These are phyloP conservation scores for Elsinoe necatrix DNA, from an alignment of 2,329 filamentous ascomycete genomes.

Conservation along the genomic window DNA sequence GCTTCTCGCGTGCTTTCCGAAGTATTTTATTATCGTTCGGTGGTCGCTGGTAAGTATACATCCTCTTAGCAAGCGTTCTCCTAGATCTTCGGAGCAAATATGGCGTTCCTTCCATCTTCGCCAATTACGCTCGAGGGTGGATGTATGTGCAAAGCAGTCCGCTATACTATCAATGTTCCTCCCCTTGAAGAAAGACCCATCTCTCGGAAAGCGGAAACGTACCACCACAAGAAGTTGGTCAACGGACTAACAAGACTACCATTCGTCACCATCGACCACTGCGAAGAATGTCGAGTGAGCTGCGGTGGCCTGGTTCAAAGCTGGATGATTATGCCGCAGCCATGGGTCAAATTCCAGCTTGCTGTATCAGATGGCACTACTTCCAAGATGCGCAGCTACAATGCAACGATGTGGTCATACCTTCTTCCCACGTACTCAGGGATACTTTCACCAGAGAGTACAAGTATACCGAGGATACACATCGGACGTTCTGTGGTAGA, in stretches of 20 bases:
- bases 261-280: conserved; percentile 5
- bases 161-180: neutral
- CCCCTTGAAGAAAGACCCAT: neutral
- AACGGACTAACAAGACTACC: neutral
- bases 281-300: neutral
- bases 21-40: too few species aligned
- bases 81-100: neutral
- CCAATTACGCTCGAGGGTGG: neutral
- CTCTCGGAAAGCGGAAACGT: neutral
- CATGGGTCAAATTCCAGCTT: neutral
- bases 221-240: neutral
- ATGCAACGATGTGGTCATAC: neutral
- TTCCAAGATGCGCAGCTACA: neutral
- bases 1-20: neutral
- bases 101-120: conserved; percentile 2
- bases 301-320: neutral
- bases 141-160: conserved; percentile 1
- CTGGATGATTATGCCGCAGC: conserved; percentile 9
- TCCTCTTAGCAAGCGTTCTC: too few species aligned
- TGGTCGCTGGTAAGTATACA: too few species aligned
- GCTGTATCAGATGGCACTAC: too few species aligned
- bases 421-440: neutral
- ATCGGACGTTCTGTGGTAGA: neutral
- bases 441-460: neutral
- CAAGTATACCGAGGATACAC: neutral